Base-by-base conservation (phyloP, 129 eudicot species). In the Chrysanthemum makinoi region DNA sequence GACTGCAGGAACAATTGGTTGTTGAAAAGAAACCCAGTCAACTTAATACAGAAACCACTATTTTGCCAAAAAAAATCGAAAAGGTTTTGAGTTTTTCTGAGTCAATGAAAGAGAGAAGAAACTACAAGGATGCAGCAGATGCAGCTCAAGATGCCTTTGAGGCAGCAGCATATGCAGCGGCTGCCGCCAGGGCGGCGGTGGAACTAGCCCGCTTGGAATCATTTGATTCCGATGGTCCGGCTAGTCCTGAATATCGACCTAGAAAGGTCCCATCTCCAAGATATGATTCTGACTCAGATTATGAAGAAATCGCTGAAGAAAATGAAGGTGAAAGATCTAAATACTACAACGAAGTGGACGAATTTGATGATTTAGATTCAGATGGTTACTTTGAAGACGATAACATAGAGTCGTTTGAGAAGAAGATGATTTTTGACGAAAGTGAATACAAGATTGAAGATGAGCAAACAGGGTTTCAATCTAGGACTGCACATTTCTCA, bases 91-190 rank as follows among this genome's bases (percentile, higher is more conserved):
- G 80, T 54, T 76, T 79, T 19, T 64, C 91, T 7, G 81, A 74
- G 50, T 75, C 88, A 3, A 53, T 69, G 79, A 82, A 56, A 48
- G 81, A 80, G 64, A 39, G 46, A 39, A 39, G 10, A 39, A 39
- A 39, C 46, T 91, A 86, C 71, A 86, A 47, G 69, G 89, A 88
- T 60, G 94, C 78, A 52, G 87, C 89, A 18, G 90, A 86, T 22
- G 97, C 96, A 35, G 93, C 93, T 56, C 87, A 91, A 72, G 95
- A 82, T 73, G 98, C 96, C 35, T 93, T 87, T 70, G 77, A 83
- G 53, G 85, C 98, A 1, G 95, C 95, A 0, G 87, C 96, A 60
- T 82, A 86, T 80, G 95, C 95, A 17, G 97, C 92, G 15, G 85
- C 77, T 1, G 98, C 98, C 13, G 88, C 98, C 70, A 81, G 83